Conservation (phyloP, 129 eudicot species). For the Tagetes patula region DNA sequence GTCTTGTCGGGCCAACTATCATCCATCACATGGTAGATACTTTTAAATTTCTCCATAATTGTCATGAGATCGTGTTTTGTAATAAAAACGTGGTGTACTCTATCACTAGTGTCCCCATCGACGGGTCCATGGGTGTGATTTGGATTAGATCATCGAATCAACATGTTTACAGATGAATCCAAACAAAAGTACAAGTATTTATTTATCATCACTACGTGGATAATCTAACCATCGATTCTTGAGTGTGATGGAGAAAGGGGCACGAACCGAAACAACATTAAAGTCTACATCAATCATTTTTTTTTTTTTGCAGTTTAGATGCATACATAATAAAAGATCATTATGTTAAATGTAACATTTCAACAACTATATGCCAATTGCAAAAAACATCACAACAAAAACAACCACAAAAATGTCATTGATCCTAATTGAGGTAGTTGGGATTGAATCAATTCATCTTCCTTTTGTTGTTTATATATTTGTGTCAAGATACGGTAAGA, state of each 20-base stretch:
- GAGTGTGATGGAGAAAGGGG: conserved; percentile 2
- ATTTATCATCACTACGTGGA: background rate
- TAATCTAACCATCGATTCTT: background rate
- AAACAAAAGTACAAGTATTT: background rate
- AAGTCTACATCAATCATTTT: background rate
- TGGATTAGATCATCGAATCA: background rate
- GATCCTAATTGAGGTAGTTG: conserved; percentile 21
- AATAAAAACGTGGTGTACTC: too few species aligned
- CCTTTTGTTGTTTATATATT: conserved; percentile 12
- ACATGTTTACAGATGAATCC: background rate
- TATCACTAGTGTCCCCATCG: too few species aligned
- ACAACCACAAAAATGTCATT: background rate
- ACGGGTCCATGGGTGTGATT: background rate
- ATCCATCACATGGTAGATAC: background rate
- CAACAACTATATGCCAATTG: background rate
- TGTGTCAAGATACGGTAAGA: background rate
- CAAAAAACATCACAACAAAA: background rate
- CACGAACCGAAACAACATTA: conserved; percentile 12
- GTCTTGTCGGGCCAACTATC: background rate
- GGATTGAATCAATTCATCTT: background rate
- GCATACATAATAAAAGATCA: background rate
- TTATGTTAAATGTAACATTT: conserved; percentile 16
- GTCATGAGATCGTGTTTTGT: background rate
- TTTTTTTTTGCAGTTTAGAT: background rate
- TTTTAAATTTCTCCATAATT: background rate